These are phyloP conservation scores for Cryptosporidium baileyi DNA, from an alignment of 169 alveolate genomes.

Conservation along the genomic window DNA sequence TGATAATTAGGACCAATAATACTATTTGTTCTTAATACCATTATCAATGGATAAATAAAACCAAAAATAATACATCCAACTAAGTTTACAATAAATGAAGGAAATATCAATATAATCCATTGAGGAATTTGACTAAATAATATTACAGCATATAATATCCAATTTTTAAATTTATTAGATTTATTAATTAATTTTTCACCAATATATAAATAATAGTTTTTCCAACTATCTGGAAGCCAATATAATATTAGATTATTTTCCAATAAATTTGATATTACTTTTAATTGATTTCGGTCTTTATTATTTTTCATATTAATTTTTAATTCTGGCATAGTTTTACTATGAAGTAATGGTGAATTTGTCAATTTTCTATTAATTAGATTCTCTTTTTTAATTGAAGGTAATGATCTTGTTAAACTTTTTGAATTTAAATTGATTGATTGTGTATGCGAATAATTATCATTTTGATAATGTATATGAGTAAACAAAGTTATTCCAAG, in stretches of 20 bases:
- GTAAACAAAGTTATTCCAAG: slow-evolving; percentile 47
- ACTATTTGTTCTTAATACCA: slow-evolving; percentile 27
- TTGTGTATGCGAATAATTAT: not conserved
- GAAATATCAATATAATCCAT: slow-evolving; percentile 51
- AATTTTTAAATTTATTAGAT: slow-evolving; percentile 3
- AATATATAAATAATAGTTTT: not conserved
- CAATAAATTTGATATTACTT: not conserved
- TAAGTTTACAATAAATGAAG: slow-evolving; percentile 39
- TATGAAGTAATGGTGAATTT: slow-evolving; percentile 19
- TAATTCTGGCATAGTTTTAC: slow-evolving; percentile 52
- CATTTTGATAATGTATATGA: not conserved
- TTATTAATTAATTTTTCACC: slow-evolving; percentile 11
- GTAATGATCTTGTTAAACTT: slow-evolving; percentile 7
- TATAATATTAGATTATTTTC: slow-evolving; percentile 8
- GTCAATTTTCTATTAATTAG: not conserved
- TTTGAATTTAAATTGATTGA: not conserved
- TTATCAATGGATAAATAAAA: slow-evolving; percentile 24
- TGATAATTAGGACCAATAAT: not conserved
- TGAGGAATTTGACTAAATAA: slow-evolving; percentile 54
- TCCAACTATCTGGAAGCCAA: slow-evolving; percentile 50
- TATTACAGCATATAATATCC: slow-evolving; percentile 6
- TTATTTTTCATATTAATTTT: not conserved
- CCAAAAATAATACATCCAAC: slow-evolving; percentile 63
- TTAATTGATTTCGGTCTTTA: not conserved
- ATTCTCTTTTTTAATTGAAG: not conserved